These are phyloP conservation scores for Neophaeococcomyces aloes DNA, from an alignment of 2,329 filamentous ascomycete genomes.

Conservation along the genomic window DNA sequence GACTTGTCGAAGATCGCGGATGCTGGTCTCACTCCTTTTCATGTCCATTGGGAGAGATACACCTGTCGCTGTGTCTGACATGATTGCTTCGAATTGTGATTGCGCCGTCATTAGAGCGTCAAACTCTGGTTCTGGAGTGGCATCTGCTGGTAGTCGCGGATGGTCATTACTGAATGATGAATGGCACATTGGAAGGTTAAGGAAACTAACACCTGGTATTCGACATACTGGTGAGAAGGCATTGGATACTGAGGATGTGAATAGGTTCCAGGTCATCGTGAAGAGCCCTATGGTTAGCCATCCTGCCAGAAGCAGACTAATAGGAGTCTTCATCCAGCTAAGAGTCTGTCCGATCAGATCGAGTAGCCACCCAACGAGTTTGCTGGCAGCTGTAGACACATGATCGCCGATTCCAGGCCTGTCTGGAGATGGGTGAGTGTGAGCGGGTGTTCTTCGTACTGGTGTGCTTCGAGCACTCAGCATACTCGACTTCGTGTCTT, in stretches of 20 bases:
- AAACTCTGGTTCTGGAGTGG: constrained; percentile 48
- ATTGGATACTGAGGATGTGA: constrained; percentile 49
- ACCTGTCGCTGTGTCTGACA: constrained; percentile 54
- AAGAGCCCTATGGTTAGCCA: constrained; percentile 51
- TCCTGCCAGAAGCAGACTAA: constrained; percentile 51
- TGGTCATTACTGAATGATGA: constrained; percentile 2
- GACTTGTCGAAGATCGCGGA: constrained; percentile 62
- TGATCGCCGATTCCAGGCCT: constrained; percentile 9
- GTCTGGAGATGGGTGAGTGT: background rate
- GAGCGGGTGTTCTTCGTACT: too few relatives aligned
- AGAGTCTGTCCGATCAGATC: constrained; percentile 38
- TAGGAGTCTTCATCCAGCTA: constrained; percentile 51
- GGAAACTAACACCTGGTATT: constrained; percentile 52
- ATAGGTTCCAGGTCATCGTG: constrained; percentile 51
- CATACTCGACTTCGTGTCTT: background rate
- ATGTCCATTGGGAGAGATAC: constrained; percentile 64
- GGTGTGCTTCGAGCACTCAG: constrained; percentile 1
- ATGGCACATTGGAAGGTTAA: constrained; percentile 57
- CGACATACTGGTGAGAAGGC: constrained; percentile 60
- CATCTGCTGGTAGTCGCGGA: constrained; percentile 10
- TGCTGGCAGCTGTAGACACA: constrained; percentile 4
- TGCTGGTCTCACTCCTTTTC: constrained; percentile 63
- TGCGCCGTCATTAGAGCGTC: constrained; percentile 65
- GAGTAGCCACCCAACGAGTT: constrained; percentile 11
- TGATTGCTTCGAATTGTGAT: constrained; percentile 62